phyloP scores from a whole-genome alignment of 1,284 basidiomycete species.

The Moesziomyces antarcticus region DNA sequence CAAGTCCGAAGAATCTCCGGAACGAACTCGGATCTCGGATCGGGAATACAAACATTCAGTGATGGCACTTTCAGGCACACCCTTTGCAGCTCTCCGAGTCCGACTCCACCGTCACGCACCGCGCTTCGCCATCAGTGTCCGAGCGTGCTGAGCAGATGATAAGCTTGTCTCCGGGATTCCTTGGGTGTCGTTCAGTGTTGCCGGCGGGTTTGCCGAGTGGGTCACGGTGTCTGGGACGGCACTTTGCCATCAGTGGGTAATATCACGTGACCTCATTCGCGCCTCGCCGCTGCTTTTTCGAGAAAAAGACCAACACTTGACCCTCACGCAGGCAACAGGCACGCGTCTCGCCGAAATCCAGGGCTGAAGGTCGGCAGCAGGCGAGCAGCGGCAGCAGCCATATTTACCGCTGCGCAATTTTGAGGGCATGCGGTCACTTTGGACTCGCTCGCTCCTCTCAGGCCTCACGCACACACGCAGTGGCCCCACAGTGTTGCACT shows the following conservation, averaged over 20 bases:
- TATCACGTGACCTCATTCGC: slow-evolving; percentile 1
- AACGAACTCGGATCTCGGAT: slow-evolving; percentile 15
- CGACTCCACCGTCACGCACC: background rate
- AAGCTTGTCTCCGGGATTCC: too few species aligned
- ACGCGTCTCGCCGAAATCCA: background rate
- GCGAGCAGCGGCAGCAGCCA: background rate
- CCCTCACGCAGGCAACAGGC: background rate
- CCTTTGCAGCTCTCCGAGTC: too few species aligned
- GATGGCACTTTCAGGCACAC: background rate
- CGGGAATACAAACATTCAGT: slow-evolving; percentile 3
- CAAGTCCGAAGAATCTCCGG: slow-evolving; percentile 4
- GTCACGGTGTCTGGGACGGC: background rate
- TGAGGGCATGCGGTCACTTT: too few species aligned
- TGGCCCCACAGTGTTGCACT: too few species aligned
- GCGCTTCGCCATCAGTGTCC: background rate
- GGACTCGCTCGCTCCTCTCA: too few species aligned
- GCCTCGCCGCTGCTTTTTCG: background rate
- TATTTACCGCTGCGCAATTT: background rate
- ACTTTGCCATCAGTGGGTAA: background rate
- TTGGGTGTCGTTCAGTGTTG: background rate
- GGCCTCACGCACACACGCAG: too few species aligned
- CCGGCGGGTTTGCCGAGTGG: background rate
- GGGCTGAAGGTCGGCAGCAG: too few species aligned
- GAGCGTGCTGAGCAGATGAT: too few species aligned
- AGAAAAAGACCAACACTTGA: slow-evolving; percentile 6